Evolutionary conservation across 768 basidiomycete genomes (phyloP), one percentile per base, ranked within the genome.

Genomic region (Phlebiopsis gigantea): DNA sequence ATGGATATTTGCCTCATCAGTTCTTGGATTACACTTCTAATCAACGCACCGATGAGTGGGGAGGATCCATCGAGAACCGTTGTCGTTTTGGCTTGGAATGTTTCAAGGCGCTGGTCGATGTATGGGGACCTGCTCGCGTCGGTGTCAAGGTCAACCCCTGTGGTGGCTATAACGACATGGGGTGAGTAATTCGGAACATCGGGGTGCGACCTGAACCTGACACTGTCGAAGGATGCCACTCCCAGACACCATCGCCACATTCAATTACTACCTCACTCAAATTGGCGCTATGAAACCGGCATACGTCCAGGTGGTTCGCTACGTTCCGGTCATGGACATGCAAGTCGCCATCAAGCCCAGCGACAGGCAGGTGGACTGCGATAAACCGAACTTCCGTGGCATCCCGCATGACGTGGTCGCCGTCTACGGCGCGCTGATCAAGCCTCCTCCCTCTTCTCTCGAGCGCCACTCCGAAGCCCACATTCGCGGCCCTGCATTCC

Each of bases 11-110:
- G 15, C 7, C 65, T 47, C 72, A 79, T 58, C 74, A 78, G 62
- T 78, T 78, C 66, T 51, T 74, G 24, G 71, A 76, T 56, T 53
- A 65, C 42, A 61, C 56, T 6, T 56, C 67, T 30, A 79, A 79
- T 68, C 66, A 70, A 42, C 73, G 77, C 31, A 74, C 70, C 21
- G 78, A 79, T 68, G 67, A 72, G 55, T 82, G 77, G 65, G 80
- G 81, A 5, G 80, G 80, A 0, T 71, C 70, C 5, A 57, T 79
- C 46, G 77, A 79, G 66, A 77, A 78, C 62, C 71, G 79, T 17
- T 61, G 69, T 6, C 66, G 77, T 3, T 80, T 83, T 67, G 62
- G 68, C 2, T 68, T 78, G 15, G 75, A 78, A 64, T 72, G 80
- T 43, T 63, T 82, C 41, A 77, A 80, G 55, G 78, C 73, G 21